These are phyloP conservation scores for Fusarium veterinarium DNA, from an alignment of 2,329 filamentous ascomycete genomes.

Conservation along the genomic window DNA sequence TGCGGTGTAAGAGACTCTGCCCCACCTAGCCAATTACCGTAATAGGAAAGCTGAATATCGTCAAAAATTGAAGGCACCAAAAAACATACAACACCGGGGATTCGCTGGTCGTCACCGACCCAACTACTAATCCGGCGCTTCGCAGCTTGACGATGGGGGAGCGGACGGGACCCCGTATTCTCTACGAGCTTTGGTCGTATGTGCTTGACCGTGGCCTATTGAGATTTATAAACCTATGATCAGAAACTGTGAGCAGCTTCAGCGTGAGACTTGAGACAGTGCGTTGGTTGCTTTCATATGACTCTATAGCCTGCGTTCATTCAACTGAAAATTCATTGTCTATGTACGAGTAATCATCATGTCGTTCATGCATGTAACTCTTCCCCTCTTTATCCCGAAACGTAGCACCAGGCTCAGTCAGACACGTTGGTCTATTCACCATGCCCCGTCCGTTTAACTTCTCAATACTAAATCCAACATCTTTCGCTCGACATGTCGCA, in stretches of 20 bases:
- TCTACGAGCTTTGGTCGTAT: constrained; percentile 31
- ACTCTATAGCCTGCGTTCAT: constrained; percentile 3
- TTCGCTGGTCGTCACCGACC: constrained; percentile 32
- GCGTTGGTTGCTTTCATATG: background rate
- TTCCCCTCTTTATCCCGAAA: constrained; percentile 28
- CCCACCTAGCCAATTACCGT: background rate
- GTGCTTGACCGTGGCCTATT: background rate
- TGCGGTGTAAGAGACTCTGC: background rate
- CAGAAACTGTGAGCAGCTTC: background rate
- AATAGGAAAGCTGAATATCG: background rate
- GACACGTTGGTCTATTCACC: constrained; percentile 28
- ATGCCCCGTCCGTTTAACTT: constrained; percentile 26
- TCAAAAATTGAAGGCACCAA: background rate
- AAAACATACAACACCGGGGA: constrained; percentile 27
- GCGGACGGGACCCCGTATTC: constrained; percentile 34
- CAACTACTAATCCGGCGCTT: constrained; percentile 38
- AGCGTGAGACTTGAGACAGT: background rate
- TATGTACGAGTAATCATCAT: constrained; percentile 40
- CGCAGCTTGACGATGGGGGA: constrained; percentile 33
- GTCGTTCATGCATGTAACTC: constrained; percentile 38
- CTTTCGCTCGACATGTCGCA: constrained; percentile 36
- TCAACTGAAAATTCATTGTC: constrained; percentile 32
- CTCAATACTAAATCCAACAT: constrained; percentile 39
- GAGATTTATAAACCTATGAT: background rate
- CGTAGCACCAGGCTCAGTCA: constrained; percentile 29